Evolutionary conservation across 495 filamentous ascomycete genomes (phyloP).

Genomic region (Hypoxylon cercidicola): DNA sequence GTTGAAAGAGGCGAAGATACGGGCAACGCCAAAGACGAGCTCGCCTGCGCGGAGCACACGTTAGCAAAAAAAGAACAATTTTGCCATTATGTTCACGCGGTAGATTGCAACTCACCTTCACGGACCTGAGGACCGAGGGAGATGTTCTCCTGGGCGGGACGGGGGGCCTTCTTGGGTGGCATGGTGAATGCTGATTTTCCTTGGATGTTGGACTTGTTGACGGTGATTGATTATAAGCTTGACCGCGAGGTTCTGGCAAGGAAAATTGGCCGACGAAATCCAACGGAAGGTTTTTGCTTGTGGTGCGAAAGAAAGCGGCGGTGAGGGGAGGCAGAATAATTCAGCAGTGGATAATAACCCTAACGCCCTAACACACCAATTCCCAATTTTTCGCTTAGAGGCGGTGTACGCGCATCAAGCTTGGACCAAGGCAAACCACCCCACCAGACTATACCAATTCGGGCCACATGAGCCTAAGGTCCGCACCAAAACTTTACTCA

Average conservation of each 20-base stretch:
- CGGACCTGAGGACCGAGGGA: slow-evolving; percentile 94
- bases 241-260: slow-evolving; percentile 32
- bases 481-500: slow-evolving; percentile 29
- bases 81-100: neutral
- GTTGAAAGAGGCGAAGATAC: slow-evolving; percentile 98
- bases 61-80: slow-evolving; percentile 22
- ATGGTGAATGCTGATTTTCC: slow-evolving; percentile 61
- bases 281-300: slow-evolving; percentile 20
- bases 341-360: slow-evolving; percentile 35
- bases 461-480: neutral
- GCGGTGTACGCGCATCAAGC: slow-evolving; percentile 16
- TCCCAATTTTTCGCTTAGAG: slow-evolving; percentile 31
- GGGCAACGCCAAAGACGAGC: slow-evolving; percentile 98
- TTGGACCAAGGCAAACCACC: neutral
- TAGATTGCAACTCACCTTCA: slow-evolving; percentile 71
- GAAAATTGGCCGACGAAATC: slow-evolving; percentile 20
- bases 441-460: slow-evolving; percentile 12
- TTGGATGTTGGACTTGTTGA: slow-evolving; percentile 28
- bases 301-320: slow-evolving; percentile 27
- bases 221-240: slow-evolving; percentile 30
- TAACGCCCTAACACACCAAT: slow-evolving; percentile 28
- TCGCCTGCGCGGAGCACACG: slow-evolving; percentile 68
- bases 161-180: slow-evolving; percentile 85
- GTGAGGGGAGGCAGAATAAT: slow-evolving; percentile 41
- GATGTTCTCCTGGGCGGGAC: slow-evolving; percentile 91